phyloP scores from a whole-genome alignment of 2,329 filamentous ascomycete genomes.

The Hymenoscyphus linearis region DNA sequence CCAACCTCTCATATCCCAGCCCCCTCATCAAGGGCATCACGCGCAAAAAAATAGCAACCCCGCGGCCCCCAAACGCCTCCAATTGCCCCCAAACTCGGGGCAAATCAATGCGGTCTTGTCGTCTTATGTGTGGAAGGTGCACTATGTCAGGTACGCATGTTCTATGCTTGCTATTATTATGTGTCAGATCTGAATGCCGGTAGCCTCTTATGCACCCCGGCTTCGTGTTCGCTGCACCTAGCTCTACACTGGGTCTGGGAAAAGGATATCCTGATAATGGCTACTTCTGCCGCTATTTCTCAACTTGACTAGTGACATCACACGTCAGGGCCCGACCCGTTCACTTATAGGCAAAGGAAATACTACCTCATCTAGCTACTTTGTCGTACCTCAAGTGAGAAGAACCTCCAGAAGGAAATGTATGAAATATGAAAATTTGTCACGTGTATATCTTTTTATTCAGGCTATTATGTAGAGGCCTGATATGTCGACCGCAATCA shows the following conservation, averaged over 20 bases:
- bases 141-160: neutral
- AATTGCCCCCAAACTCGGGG: neutral
- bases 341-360: neutral
- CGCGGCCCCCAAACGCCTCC: neutral
- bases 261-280: neutral
- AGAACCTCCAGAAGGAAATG: neutral
- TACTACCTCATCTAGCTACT: neutral
- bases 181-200: conserved; percentile 4
- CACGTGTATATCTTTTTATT: neutral
- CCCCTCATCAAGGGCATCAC: neutral
- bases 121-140: neutral
- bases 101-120: neutral
- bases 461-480: neutral
- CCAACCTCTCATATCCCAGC: neutral
- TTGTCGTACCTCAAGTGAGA: neutral
- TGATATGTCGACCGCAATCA: neutral
- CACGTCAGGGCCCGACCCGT: neutral
- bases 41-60: neutral
- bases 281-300: neutral
- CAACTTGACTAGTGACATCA: neutral
- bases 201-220: conserved; percentile 6
- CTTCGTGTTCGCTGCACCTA: conserved; percentile 3
- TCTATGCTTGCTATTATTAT: conserved; percentile 2
- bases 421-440: neutral
- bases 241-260: neutral